Base-by-base conservation (phyloP, 2,329 filamentous ascomycete species). In the Colletotrichum acutatum region DNA sequence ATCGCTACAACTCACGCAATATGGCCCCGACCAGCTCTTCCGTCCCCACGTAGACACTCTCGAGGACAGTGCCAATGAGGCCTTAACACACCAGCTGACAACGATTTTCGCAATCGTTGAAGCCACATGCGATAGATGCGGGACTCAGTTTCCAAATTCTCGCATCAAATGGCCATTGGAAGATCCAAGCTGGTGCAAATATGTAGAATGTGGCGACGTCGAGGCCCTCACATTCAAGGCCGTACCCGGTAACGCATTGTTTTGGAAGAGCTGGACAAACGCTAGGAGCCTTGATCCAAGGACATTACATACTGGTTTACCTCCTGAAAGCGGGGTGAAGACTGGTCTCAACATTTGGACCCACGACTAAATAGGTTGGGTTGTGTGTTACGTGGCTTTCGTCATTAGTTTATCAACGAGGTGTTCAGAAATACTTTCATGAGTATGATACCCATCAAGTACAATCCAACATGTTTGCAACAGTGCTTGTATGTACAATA, bases 271-370 rank as follows among this genome's bases (percentile, higher is more conserved):
- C 11, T 69, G 32, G 32, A 60, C 63, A 14, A 69, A 64, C n/a
- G 11, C 24, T 0, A 52, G 59, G 8, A 49, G 28, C 11, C 26
- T 64, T 1, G 59, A 69, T n/a, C 12, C 5, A 0, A 28, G 66
- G 6, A 69, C 59, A 5, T 56, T 32, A 1, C 59, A 65, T 26
- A 52, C 59, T 32, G 66, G 66, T 0, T n/a, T 69, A 6, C 59
- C 59, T 3, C 66, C 59, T 1, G 66, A 69, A n/a, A 34, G 19
- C 6, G 59, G 59, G 9, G 32, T 64, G 6, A 64, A 69, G 14
- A 69, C 66, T 6, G 66, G 66, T 7, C 30, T 69, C 6, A 69
- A 69, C 2, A 69, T 69, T 2, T 69, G 66, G 59, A 69, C 66
- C 1, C n/a, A 58, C 4, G 66, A 52, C 0, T 69, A 42, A 19